Base-by-base conservation (phyloP, 2,329 filamentous ascomycete genomes). In the Penicillium sp. region DNA sequence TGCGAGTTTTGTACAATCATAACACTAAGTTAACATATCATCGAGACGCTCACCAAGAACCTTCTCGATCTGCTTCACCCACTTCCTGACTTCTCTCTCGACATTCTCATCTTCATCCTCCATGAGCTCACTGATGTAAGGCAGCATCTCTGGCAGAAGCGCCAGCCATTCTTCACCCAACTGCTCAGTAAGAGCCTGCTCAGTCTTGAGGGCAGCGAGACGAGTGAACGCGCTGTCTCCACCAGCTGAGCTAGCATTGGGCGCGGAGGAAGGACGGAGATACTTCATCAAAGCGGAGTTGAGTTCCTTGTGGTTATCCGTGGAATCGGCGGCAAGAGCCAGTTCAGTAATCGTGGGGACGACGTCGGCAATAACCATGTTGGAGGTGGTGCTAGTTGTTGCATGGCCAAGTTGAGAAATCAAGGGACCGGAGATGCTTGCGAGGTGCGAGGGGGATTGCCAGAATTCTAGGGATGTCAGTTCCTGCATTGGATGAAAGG, bases 51-150 rank as follows among this genome's bases (percentile, higher is more conserved):
- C 93, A 5, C 94, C 94, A 48, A 97, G 76, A 29, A 95, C 88
- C 44, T 84, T 87, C 75, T 97, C 93, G 69, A 99, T 95, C 75
- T 87, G 86, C 69, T 88, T 83, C 64, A 97, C 94, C 93, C 94
- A 97, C 66, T 85, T 81, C 69, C 92, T 84, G 36, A 92, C 93
- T 78, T 96, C 92, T 68, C 86, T 81, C 78, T 99, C 94, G 22
- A 99, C 93, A 27, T 83, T 81, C 76, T 97, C 94, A 68, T 97
- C 92, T 63, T 97, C 94, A 71, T 99, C 94, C 70, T 99, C 94
- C 76, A 96, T 88, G 67, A 96, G 74, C 77, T 99, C 94, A 67
- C 90, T 95, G 65, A 99, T 96, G 60, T 93, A 90, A 18, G 95
- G 93, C 71, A 99, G 77, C 88, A 97, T 97, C 81, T 99, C 94